Evolutionary conservation across 208 protist species (phyloP).

Genomic region (Trypanosoma caninum): DNA sequence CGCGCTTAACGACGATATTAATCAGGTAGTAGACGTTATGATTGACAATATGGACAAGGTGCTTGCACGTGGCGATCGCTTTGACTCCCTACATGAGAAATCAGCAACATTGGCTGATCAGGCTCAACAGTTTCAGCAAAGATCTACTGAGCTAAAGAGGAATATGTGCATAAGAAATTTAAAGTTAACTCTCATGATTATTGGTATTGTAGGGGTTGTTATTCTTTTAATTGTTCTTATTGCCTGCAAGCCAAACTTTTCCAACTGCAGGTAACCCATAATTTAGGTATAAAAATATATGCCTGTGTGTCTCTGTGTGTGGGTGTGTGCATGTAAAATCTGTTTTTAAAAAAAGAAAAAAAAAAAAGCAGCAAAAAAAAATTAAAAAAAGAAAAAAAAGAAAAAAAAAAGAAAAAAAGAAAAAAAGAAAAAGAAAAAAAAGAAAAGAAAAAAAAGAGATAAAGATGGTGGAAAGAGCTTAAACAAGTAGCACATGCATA

Average conservation of each 20-base stretch:
- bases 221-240: conserved; percentile 86
- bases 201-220: conserved; percentile 49
- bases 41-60: conserved; percentile 93
- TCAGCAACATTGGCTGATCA: conserved; percentile 76
- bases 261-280: conserved; percentile 43
- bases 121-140: conserved; percentile 79
- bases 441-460: neutral
- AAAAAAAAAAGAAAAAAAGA: conserved; percentile 2
- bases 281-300: too few species aligned
- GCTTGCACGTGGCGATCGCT: conserved; percentile 77
- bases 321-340: too few species aligned
- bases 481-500: neutral
- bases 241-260: conserved; percentile 86
- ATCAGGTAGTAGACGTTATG: conserved; percentile 92
- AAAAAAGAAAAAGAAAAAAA: conserved; percentile 6
- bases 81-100: conserved; percentile 89
- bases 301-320: too few species aligned
- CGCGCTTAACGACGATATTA: conserved; percentile 85
- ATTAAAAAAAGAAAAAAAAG: neutral
- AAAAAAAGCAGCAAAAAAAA: neutral
- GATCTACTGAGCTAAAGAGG: conserved; percentile 84
- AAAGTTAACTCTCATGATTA: conserved; percentile 88
- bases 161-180: conserved; percentile 89
- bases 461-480: neutral
- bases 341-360: neutral